Evolutionary conservation across 805 yeast genomes (phyloP).

Genomic region (Tetrapisispora iriomotensis): DNA sequence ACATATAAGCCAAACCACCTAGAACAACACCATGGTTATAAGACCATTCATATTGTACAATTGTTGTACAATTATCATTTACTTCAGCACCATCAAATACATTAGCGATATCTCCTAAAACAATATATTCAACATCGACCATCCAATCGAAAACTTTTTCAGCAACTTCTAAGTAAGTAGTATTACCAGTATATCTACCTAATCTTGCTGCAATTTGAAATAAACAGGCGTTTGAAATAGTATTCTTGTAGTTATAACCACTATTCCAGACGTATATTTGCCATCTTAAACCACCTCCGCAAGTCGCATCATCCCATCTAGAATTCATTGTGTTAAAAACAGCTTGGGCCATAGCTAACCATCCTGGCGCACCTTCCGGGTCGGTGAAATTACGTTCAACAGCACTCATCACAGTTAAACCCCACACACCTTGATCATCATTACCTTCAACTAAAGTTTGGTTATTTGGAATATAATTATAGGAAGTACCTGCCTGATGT

Average conservation of each 20-base stretch:
- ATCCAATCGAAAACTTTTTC: slow-evolving; percentile 53
- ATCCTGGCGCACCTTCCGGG: slow-evolving; percentile 32
- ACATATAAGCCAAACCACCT: slow-evolving; percentile 62
- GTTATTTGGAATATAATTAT: slow-evolving; percentile 50
- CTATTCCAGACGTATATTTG: slow-evolving; percentile 52
- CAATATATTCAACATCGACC: slow-evolving; percentile 38
- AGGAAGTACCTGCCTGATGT: slow-evolving; percentile 35
- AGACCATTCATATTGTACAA: slow-evolving; percentile 49
- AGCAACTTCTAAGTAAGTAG: slow-evolving; percentile 42
- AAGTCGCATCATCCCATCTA: slow-evolving; percentile 47
- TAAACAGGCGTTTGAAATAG: slow-evolving; percentile 55
- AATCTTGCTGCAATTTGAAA: slow-evolving; percentile 56
- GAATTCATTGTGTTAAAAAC: slow-evolving; percentile 45
- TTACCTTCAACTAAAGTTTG: slow-evolving; percentile 63
- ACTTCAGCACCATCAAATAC: slow-evolving; percentile 70
- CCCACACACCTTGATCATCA: slow-evolving; percentile 69
- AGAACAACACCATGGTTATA: slow-evolving; percentile 62
- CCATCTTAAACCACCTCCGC: slow-evolving; percentile 65
- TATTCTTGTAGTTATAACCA: slow-evolving; percentile 55
- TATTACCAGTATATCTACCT: slow-evolving; percentile 47
- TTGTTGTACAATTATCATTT: slow-evolving; percentile 49
- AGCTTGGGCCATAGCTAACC: slow-evolving; percentile 51
- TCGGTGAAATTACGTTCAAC: slow-evolving; percentile 48
- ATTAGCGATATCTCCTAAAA: slow-evolving; percentile 41
- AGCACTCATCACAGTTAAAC: slow-evolving; percentile 51